Evolutionary conservation across 768 basidiomycete species (phyloP).

Genomic region (Lyophyllum semitale): DNA sequence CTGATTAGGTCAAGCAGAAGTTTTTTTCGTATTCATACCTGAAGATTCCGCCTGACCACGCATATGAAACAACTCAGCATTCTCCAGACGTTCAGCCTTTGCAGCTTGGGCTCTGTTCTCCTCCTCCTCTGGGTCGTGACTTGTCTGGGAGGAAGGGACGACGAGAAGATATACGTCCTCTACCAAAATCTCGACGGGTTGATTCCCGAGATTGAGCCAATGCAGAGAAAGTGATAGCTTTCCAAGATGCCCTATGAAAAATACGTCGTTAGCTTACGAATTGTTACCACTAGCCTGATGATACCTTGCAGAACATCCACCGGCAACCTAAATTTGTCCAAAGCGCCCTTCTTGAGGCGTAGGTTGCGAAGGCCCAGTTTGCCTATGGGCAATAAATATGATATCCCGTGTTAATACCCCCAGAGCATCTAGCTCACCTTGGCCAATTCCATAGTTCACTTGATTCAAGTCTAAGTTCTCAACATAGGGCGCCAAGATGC

Average conservation of each 20-base stretch:
- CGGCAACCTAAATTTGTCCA: constrained; percentile 95
- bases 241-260: constrained; percentile 71
- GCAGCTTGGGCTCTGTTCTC: constrained; percentile 78
- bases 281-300: background rate
- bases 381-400: constrained; percentile 40
- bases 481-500: constrained; percentile 92
- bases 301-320: constrained; percentile 95
- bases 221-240: constrained; percentile 84
- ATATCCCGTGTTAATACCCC: background rate
- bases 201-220: constrained; percentile 87
- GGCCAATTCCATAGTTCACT: constrained; percentile 90
- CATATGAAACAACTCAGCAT: constrained; percentile 82
- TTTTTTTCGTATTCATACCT: constrained; percentile 36
- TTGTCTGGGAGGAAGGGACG: constrained; percentile 72
- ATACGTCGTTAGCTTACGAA: background rate
- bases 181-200: constrained; percentile 87
- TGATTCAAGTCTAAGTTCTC: constrained; percentile 95
- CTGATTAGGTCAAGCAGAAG: background rate
- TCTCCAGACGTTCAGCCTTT: constrained; percentile 87
- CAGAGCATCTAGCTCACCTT: constrained; percentile 48
- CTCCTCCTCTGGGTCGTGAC: constrained; percentile 80
- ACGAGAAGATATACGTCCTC: constrained; percentile 97
- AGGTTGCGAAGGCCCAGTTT: constrained; percentile 79
- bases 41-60: constrained; percentile 54
- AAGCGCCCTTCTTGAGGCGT: constrained; percentile 86